Conservation (phyloP, 2,329 filamentous ascomycete species). For the Cryphonectria naterciae region DNA sequence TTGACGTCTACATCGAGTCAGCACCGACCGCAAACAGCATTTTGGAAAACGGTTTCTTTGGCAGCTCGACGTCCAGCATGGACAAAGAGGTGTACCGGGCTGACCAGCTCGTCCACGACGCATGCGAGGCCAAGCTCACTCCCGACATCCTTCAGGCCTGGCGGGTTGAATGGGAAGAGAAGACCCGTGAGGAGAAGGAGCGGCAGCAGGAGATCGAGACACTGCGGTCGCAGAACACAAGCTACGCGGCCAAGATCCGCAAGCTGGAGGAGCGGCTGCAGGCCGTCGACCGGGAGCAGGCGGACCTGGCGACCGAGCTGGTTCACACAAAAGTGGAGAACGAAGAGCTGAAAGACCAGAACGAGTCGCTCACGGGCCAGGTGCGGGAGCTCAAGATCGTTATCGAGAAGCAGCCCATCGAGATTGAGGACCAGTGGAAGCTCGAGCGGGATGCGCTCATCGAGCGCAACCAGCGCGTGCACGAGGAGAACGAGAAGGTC, state of each 20-base stretch:
- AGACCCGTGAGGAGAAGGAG: slow-evolving; percentile 78
- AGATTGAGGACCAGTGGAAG: slow-evolving; percentile 81
- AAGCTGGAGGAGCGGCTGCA: slow-evolving; percentile 86
- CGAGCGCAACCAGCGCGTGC: slow-evolving; percentile 88
- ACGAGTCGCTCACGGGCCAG: slow-evolving; percentile 84
- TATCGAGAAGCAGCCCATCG: slow-evolving; percentile 85
- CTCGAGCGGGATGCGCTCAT: slow-evolving; percentile 90
- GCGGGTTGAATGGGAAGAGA: slow-evolving; percentile 88
- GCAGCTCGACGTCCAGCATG: slow-evolving; percentile 81
- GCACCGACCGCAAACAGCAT: slow-evolving; percentile 90
- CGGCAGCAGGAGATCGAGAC: slow-evolving; percentile 80
- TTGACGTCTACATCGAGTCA: slow-evolving; percentile 96
- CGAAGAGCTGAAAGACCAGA: slow-evolving; percentile 84
- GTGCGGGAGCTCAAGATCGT: slow-evolving; percentile 83
- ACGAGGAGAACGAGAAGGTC: slow-evolving; percentile 86
- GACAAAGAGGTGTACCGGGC: slow-evolving; percentile 97
- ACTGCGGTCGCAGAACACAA: slow-evolving; percentile 68
- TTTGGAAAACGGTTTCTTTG: slow-evolving; percentile 96
- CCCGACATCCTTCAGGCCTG: slow-evolving; percentile 82
- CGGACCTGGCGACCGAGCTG: slow-evolving; percentile 86
- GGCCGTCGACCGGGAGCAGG: slow-evolving; percentile 86
- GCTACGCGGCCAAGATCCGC: slow-evolving; percentile 76
- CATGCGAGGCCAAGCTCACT: slow-evolving; percentile 84
- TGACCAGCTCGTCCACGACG: slow-evolving; percentile 90
- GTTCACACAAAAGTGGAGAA: slow-evolving; percentile 94